Evolutionary conservation across 495 filamentous ascomycete species (phyloP).

Genomic region (Cercophora newfieldiana): DNA sequence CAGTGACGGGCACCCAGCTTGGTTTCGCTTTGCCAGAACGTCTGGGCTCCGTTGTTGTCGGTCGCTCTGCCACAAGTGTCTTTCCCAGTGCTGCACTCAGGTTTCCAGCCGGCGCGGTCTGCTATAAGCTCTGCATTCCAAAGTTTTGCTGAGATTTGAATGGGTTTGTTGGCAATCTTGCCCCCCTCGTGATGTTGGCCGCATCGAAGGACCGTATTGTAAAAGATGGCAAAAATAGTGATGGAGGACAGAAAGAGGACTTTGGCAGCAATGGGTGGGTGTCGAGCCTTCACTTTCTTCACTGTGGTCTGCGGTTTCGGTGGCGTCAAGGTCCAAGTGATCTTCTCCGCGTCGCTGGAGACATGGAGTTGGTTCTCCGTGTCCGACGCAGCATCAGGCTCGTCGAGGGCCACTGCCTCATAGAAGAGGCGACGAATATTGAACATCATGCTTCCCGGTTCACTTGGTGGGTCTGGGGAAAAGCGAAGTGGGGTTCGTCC

Average conservation of each 20-base stretch:
- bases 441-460: slow-evolving; percentile 4
- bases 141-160: neutral
- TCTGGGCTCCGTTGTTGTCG: neutral
- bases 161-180: neutral
- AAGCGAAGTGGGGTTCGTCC: neutral
- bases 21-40: slow-evolving; percentile 3
- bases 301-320: neutral
- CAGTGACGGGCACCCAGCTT: neutral
- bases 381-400: slow-evolving; percentile 8
- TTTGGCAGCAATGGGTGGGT: neutral
- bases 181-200: neutral
- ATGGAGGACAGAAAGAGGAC: neutral
- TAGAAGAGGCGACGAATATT: slow-evolving; percentile 7
- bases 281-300: neutral
- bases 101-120: slow-evolving; percentile 7
- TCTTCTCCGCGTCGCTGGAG: slow-evolving; percentile 5
- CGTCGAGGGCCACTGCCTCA: slow-evolving; percentile 6
- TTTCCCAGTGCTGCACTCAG: neutral
- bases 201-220: slow-evolving; percentile 5
- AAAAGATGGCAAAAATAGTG: slow-evolving; percentile 4
- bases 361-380: slow-evolving; percentile 4
- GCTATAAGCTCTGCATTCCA: neutral
- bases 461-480: neutral
- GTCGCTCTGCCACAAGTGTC: neutral
- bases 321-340: neutral